Evolutionary conservation across 1,284 basidiomycete genomes (phyloP).

Genomic region (Sutorius eximius): DNA sequence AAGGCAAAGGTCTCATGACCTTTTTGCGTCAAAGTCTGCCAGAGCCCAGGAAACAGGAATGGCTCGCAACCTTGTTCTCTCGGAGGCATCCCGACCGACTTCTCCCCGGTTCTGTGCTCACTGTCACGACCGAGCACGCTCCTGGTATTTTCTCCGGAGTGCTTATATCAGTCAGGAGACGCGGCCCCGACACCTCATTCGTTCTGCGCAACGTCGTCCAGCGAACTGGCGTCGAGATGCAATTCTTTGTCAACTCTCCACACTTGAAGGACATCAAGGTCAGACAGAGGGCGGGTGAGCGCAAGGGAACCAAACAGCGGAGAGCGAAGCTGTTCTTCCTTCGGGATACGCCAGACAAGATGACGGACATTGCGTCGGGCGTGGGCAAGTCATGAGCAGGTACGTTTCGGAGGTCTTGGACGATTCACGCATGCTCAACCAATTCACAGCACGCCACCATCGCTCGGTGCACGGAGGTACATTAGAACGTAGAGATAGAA

Average conservation of each 20-base stretch:
- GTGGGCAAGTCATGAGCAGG: slow-evolving; percentile 38
- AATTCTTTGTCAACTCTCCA: slow-evolving; percentile 82
- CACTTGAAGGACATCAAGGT: slow-evolving; percentile 85
- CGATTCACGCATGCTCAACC: slow-evolving; percentile 2
- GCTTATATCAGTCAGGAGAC: slow-evolving; percentile 74
- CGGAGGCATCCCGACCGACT: slow-evolving; percentile 66
- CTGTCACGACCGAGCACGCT: slow-evolving; percentile 68
- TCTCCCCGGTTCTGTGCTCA: slow-evolving; percentile 78
- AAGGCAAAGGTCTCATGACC: slow-evolving; percentile 79
- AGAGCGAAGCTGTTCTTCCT: slow-evolving; percentile 80
- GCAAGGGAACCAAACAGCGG: slow-evolving; percentile 54
- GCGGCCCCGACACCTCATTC: slow-evolving; percentile 83
- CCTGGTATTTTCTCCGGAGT: slow-evolving; percentile 85
- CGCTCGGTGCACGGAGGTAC: background rate
- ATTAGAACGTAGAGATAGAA: slow-evolving; percentile 12
- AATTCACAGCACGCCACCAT: slow-evolving; percentile 7
- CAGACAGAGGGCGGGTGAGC: slow-evolving; percentile 56
- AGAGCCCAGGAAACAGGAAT: slow-evolving; percentile 63
- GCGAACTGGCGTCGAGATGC: slow-evolving; percentile 88
- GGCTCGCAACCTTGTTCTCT: slow-evolving; percentile 71
- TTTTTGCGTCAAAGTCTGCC: slow-evolving; percentile 69
- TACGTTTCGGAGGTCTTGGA: slow-evolving; percentile 12
- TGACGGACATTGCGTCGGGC: slow-evolving; percentile 70
- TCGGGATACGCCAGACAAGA: slow-evolving; percentile 76
- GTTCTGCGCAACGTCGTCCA: slow-evolving; percentile 85